phyloP scores from a whole-genome alignment of 2,329 filamentous ascomycete genomes.

The Colletotrichum magnum region DNA sequence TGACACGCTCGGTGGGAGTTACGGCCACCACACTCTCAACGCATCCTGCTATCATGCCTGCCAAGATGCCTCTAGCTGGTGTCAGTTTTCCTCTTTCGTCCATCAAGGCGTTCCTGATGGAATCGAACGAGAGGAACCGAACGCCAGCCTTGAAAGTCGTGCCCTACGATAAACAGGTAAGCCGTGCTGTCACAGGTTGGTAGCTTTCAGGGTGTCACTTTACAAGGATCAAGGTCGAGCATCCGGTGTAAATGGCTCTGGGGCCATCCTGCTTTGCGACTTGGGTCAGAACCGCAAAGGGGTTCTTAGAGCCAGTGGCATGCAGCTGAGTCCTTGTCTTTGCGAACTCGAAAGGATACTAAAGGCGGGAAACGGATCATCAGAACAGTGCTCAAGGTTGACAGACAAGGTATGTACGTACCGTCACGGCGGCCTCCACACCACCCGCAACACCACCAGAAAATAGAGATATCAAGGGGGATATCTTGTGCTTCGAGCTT shows the following conservation, averaged over 20 bases:
- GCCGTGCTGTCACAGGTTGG: neutral
- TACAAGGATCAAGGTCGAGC: conserved; percentile 68
- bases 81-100: conserved; percentile 71
- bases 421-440: conserved; percentile 66
- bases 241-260: conserved; percentile 74
- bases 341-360: conserved; percentile 78
- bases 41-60: conserved; percentile 75
- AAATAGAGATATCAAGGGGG: conserved; percentile 61
- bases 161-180: conserved; percentile 51
- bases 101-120: conserved; percentile 70
- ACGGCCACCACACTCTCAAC: conserved; percentile 75
- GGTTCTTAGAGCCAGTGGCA: conserved; percentile 61
- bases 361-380: neutral
- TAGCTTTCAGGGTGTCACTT: neutral
- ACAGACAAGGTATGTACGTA: conserved; percentile 41
- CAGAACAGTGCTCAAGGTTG: no score
- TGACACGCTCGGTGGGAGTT: conserved; percentile 77
- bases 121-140: conserved; percentile 76
- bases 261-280: conserved; percentile 70
- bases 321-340: conserved; percentile 75
- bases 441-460: conserved; percentile 66
- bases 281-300: conserved; percentile 67
- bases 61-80: conserved; percentile 69
- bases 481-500: conserved; percentile 45
- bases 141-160: conserved; percentile 76